Conservation (phyloP, 2,329 filamentous ascomycete genomes). For the Endoconidiophora polonica region DNA sequence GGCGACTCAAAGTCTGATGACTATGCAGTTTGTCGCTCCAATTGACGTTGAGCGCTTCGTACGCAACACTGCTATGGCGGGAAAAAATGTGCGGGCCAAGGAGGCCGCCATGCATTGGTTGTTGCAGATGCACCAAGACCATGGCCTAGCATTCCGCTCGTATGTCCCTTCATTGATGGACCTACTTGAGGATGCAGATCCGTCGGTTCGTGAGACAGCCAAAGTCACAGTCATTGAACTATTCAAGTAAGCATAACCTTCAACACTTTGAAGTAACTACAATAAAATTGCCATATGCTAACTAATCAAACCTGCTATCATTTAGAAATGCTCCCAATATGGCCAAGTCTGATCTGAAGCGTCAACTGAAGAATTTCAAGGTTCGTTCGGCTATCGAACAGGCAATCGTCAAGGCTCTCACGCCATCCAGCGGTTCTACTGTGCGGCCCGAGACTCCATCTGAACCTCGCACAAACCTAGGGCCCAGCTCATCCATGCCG, state of each 20-base stretch:
- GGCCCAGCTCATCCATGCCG: slow-evolving; percentile 26
- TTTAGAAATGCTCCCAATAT: slow-evolving; percentile 56
- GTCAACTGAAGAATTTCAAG: slow-evolving; percentile 66
- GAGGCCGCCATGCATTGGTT: slow-evolving; percentile 77
- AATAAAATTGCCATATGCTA: background rate
- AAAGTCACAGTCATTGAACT: slow-evolving; percentile 74
- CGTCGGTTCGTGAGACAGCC: slow-evolving; percentile 68
- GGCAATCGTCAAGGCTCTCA: slow-evolving; percentile 61
- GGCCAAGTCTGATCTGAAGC: slow-evolving; percentile 79
- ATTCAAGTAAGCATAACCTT: slow-evolving; percentile 45
- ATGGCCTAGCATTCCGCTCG: slow-evolving; percentile 61
- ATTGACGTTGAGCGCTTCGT: slow-evolving; percentile 66
- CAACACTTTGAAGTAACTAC: background rate
- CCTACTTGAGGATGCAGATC: slow-evolving; percentile 78
- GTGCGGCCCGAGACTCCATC: slow-evolving; percentile 25
- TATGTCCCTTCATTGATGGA: slow-evolving; percentile 76
- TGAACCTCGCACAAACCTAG: slow-evolving; percentile 21
- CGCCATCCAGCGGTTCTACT: slow-evolving; percentile 28
- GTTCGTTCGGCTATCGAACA: slow-evolving; percentile 75
- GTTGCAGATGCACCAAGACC: slow-evolving; percentile 65
- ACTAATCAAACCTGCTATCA: background rate
- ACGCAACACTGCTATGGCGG: slow-evolving; percentile 59
- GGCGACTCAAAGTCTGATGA: slow-evolving; percentile 58
- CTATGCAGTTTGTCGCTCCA: slow-evolving; percentile 54
- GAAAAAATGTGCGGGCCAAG: slow-evolving; percentile 70